These are phyloP conservation scores for Henckelia pumila DNA, from an alignment of 257 asterid genomes.

Conservation along the genomic window DNA sequence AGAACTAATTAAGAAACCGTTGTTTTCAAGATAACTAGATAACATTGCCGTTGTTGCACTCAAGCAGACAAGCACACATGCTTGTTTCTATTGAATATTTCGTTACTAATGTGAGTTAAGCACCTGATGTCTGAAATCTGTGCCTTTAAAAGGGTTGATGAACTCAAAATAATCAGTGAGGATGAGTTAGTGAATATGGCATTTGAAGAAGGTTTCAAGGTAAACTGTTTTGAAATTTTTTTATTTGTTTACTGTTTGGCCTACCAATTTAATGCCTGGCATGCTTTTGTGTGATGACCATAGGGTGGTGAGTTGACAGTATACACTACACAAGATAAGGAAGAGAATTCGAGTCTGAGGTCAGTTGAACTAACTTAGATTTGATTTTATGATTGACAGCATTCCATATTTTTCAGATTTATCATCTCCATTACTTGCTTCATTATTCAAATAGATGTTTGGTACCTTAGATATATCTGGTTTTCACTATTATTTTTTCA, in stretches of 20 bases:
- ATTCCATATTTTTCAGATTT: neutral
- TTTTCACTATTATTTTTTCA: slow-evolving; percentile 26
- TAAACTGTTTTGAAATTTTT: slow-evolving; percentile 23
- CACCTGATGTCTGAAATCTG: slow-evolving; percentile 20
- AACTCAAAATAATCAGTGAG: slow-evolving; percentile 69
- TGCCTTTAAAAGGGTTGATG: slow-evolving; percentile 60
- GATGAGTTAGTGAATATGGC: slow-evolving; percentile 78
- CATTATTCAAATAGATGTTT: neutral
- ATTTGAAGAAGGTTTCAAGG: slow-evolving; percentile 83
- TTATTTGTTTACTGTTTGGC: slow-evolving; percentile 11
- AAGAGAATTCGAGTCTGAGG: slow-evolving; percentile 38
- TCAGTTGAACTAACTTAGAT: slow-evolving; percentile 28
- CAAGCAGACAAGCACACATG: neutral
- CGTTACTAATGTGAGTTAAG: neutral
- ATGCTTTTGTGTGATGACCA: slow-evolving; percentile 18
- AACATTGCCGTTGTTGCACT: neutral
- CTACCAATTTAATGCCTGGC: slow-evolving; percentile 20
- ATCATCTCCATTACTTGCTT: neutral
- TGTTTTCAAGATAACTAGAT: slow-evolving; percentile 4
- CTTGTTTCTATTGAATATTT: slow-evolving; percentile 3
- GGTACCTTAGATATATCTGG: slow-evolving; percentile 20
- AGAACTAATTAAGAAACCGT: neutral
- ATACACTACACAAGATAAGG: slow-evolving; percentile 34
- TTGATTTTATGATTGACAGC: slow-evolving; percentile 1
- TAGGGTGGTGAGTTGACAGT: slow-evolving; percentile 47